These are phyloP conservation scores for Paramecium pentaurelia DNA, from an alignment of 73 alveolate species.

Conservation along the genomic window DNA sequence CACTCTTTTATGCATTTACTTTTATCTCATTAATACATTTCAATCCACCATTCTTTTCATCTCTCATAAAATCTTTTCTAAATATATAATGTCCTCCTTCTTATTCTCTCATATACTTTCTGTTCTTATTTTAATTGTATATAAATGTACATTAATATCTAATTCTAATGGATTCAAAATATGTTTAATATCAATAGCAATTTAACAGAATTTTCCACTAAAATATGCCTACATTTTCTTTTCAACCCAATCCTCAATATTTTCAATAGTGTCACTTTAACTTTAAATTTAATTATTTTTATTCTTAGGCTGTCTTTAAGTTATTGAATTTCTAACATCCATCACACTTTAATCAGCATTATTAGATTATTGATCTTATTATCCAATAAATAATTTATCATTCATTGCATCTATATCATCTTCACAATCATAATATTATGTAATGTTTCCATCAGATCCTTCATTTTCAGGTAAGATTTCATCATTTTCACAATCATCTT, in stretches of 20 bases:
- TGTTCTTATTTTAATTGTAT: not conserved
- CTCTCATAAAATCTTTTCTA: slow-evolving; percentile 42
- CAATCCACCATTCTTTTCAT: slow-evolving; percentile 51
- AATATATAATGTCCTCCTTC: slow-evolving; percentile 32
- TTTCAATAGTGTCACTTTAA: not conserved
- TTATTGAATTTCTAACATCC: not conserved
- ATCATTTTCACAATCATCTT: not conserved
- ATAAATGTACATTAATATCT: not conserved
- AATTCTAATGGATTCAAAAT: not conserved
- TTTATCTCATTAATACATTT: slow-evolving; percentile 48
- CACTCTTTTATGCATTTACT: slow-evolving; percentile 62
- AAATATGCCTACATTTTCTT: not conserved
- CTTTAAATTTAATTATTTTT: not conserved
- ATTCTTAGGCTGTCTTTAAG: not conserved
- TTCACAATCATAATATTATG: slow-evolving; percentile 25
- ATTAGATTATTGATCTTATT: not conserved
- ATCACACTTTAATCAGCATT: not conserved
- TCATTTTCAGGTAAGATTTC: not conserved
- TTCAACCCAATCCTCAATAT: slow-evolving; percentile 2
- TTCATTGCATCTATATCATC: slow-evolving; percentile 42
- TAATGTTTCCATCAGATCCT: not conserved
- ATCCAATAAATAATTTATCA: slow-evolving; percentile 24
- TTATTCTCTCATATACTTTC: not conserved
- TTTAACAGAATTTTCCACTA: not conserved
- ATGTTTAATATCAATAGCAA: not conserved